phyloP scores from a whole-genome alignment of 805 yeast genomes.

The Teunomyces stri region DNA sequence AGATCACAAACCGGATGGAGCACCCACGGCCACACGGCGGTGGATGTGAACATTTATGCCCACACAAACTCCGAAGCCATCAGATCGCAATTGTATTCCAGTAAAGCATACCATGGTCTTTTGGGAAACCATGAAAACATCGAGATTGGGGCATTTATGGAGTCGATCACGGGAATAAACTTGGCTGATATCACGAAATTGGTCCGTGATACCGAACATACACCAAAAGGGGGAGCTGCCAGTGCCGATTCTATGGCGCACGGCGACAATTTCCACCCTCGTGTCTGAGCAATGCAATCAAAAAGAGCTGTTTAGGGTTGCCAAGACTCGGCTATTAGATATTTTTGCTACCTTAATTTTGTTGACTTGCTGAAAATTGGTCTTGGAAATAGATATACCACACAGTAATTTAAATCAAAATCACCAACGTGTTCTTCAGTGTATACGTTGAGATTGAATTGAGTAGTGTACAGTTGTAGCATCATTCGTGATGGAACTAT shows the following conservation, averaged over 20 bases:
- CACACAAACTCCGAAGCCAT: conserved; percentile 57
- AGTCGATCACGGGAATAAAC: conserved; percentile 46
- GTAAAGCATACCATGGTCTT: conserved; percentile 39
- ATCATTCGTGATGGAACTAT: too few relatives aligned
- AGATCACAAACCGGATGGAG: conserved; percentile 95
- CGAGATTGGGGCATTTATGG: conserved; percentile 79
- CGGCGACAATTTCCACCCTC: conserved; percentile 2
- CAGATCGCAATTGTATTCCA: conserved; percentile 31
- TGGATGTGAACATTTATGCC: conserved; percentile 90
- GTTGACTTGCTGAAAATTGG: neutral
- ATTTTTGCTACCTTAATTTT: neutral
- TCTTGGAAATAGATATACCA: too few relatives aligned
- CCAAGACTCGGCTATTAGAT: neutral
- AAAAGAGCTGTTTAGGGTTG: neutral
- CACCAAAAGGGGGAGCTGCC: conserved; percentile 22
- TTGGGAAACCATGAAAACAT: conserved; percentile 85
- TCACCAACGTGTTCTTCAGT: too few relatives aligned
- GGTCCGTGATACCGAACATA: conserved; percentile 50
- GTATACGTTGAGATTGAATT: too few relatives aligned
- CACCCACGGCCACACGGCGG: conserved; percentile 95
- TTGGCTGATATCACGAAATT: conserved; percentile 48
- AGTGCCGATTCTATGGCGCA: neutral
- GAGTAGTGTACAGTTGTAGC: too few relatives aligned
- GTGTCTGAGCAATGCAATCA: neutral
- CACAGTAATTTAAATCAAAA: too few relatives aligned